Base-by-base conservation (phyloP, 2,329 filamentous ascomycete genomes). In the Penicillium sp. region DNA sequence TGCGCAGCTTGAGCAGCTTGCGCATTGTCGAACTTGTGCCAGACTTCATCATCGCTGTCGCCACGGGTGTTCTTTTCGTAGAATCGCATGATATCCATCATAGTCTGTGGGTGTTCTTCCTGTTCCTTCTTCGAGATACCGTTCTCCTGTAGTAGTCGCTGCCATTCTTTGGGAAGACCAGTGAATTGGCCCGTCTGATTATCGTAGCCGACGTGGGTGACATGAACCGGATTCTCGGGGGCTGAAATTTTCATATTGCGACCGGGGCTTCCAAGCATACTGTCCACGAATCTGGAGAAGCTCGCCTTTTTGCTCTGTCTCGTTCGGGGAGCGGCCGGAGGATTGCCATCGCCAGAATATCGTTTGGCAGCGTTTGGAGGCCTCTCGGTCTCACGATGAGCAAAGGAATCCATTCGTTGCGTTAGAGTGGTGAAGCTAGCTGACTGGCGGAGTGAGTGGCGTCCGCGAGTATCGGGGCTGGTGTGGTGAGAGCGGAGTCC, bases 151-250 rank as follows among this genome's bases (percentile, higher is more conserved):
- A 99, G 86, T 72, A 97, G 85, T 60, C 91, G 88, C 78, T 97
- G 93, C 94, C 94, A 99, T 83, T 97, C 94, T 76, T 94, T 95
- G 19, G 94, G 94, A 29, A 99, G 83, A 62, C 94, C 94, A 57
- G 93, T 97, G 75, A 96, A 99, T 77, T 96, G 91, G 65, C 94
- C 94, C 4, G 94, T 97, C 69, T 90, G 84, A 77, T 94, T 96
- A 76, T 99, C 93, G 74, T 96, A 97, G 67, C 93, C 93, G 64
- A 99, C 94, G 76, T 99, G 94, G 56, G 93, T 97, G 68, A 99
- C 91, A 77, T 97, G 94, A 59, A 97, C 92, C 48, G 94, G 94
- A 69, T 99, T 97, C 76, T 96, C 92, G 53, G 94, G 94, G 38
- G 92, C 91, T n/a, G 94, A 97, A 68, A 99, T 99, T 75, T 93